Evolutionary conservation across 1,284 basidiomycete genomes (phyloP).

Genomic region (Hortiboletus rubellus): DNA sequence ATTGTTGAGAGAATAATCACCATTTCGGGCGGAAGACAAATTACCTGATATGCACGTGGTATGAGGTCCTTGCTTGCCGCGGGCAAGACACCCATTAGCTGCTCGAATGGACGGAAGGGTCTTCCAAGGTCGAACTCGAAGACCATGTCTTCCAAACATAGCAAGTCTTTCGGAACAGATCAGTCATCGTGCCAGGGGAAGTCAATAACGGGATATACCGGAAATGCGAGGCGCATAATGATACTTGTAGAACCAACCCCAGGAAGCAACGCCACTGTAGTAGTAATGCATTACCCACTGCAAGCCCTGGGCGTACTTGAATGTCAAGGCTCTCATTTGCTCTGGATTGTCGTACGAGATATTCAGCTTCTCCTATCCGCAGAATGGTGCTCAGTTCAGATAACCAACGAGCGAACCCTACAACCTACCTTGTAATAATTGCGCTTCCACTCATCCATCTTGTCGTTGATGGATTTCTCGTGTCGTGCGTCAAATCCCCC

Average conservation of each 20-base stretch:
- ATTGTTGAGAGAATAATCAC: slow-evolving; percentile 2
- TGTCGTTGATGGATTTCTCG: slow-evolving; percentile 72
- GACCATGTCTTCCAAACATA: slow-evolving; percentile 71
- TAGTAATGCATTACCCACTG: slow-evolving; percentile 99
- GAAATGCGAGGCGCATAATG: slow-evolving; percentile 96
- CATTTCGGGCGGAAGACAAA: slow-evolving; percentile 13
- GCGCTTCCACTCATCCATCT: slow-evolving; percentile 92
- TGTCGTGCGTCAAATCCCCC: slow-evolving; percentile 78
- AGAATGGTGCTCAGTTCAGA: neutral
- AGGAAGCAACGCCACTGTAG: slow-evolving; percentile 94
- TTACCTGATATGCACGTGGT: slow-evolving; percentile 79
- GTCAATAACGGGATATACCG: slow-evolving; percentile 48
- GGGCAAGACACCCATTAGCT: slow-evolving; percentile 98
- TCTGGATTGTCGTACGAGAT: slow-evolving; percentile 73
- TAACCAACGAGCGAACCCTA: neutral
- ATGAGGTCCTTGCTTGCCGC: slow-evolving; percentile 87
- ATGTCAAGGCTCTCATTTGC: slow-evolving; percentile 68
- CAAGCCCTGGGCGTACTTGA: slow-evolving; percentile 88
- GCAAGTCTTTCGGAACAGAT: slow-evolving; percentile 59
- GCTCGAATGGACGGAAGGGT: slow-evolving; percentile 94
- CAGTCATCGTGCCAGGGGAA: neutral
- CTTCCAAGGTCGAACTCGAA: slow-evolving; percentile 87
- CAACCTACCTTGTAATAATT: slow-evolving; percentile 80
- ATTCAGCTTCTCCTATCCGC: slow-evolving; percentile 73
- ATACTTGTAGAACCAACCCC: slow-evolving; percentile 99